Percentiles rank a stretch among this genome's conserved stretches.
Conservation (phyloP, 1,284 basidiomycete species). For the Fomitiporia mediterranea region DNA sequence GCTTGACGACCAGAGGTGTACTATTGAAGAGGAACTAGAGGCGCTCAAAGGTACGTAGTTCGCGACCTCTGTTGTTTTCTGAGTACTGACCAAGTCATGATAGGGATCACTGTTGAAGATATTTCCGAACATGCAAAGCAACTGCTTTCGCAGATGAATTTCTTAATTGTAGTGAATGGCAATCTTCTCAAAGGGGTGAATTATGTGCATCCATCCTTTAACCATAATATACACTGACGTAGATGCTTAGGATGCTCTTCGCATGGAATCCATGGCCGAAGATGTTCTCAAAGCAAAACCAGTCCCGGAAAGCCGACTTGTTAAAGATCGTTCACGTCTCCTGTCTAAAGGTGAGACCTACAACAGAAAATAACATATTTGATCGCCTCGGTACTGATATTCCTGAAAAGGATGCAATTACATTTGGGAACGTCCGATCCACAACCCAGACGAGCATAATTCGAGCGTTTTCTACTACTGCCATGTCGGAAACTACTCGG, state of each 20-base stretch:
- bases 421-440: slow-evolving; percentile 66
- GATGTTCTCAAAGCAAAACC: slow-evolving; percentile 56
- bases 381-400: slow-evolving; percentile 22
- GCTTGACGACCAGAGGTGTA: slow-evolving; percentile 72
- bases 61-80: too few relatives aligned
- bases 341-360: slow-evolving; percentile 61
- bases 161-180: slow-evolving; percentile 80
- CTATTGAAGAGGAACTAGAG: slow-evolving; percentile 70
- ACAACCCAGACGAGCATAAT: slow-evolving; percentile 86
- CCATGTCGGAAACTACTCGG: slow-evolving; percentile 60
- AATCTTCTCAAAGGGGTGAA: slow-evolving; percentile 80
- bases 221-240: too few relatives aligned
- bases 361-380: too few relatives aligned
- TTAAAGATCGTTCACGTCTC: slow-evolving; percentile 56
- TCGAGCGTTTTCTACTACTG: slow-evolving; percentile 78
- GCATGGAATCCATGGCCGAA: slow-evolving; percentile 72
- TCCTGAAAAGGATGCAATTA: slow-evolving; percentile 56
- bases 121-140: slow-evolving; percentile 62
- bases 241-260: slow-evolving; percentile 65
- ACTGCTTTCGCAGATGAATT: slow-evolving; percentile 64
- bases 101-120: slow-evolving; percentile 69
- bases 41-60: slow-evolving; percentile 66
- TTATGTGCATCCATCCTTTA: too few relatives aligned
- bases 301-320: slow-evolving; percentile 50
- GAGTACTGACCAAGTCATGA: neutral